These are phyloP conservation scores for Seiridium cupressi DNA, from an alignment of 2,329 filamentous ascomycete genomes.

Conservation along the genomic window DNA sequence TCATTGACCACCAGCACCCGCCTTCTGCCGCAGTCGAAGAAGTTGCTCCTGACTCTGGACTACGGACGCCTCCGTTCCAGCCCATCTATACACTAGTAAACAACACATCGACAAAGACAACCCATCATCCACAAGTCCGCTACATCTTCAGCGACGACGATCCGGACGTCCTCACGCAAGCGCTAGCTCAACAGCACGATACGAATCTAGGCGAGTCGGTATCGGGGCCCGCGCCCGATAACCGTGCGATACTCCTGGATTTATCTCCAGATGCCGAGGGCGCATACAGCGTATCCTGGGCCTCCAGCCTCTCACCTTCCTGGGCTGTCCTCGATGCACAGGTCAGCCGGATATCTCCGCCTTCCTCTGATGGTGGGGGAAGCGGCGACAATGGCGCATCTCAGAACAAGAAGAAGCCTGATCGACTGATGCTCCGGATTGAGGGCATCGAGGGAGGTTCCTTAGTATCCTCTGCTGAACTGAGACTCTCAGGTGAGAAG, in stretches of 20 bases:
- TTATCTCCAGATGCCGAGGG: conserved; percentile 40
- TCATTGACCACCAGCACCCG: background rate
- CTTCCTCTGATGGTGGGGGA: conserved; percentile 29
- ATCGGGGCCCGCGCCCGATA: conserved; percentile 21
- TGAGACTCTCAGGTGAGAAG: conserved; percentile 21
- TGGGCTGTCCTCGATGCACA: conserved; percentile 61
- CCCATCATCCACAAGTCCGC: conserved; percentile 81
- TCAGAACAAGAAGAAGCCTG: conserved; percentile 20
- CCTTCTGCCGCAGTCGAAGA: background rate
- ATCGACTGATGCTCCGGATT: conserved; percentile 59
- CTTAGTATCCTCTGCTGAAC: conserved; percentile 34
- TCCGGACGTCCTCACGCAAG: conserved; percentile 69
- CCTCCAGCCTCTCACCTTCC: conserved; percentile 69
- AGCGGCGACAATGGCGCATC: conserved; percentile 20
- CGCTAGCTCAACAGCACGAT: conserved; percentile 47
- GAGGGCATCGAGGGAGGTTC: conserved; percentile 48
- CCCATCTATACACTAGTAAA: conserved; percentile 86
- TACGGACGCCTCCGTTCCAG: conserved; percentile 52
- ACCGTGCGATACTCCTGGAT: conserved; percentile 56
- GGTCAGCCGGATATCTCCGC: conserved; percentile 39
- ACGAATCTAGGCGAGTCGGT: conserved; percentile 26
- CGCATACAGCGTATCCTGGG: conserved; percentile 59
- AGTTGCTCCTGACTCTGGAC: conserved; percentile 7
- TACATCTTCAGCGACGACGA: conserved; percentile 96
- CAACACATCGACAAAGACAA: conserved; percentile 69